Evolutionary conservation across 306 rosid genomes (phyloP), one percentile per base, ranked within the genome.

Genomic region (Rosa lucieae): DNA sequence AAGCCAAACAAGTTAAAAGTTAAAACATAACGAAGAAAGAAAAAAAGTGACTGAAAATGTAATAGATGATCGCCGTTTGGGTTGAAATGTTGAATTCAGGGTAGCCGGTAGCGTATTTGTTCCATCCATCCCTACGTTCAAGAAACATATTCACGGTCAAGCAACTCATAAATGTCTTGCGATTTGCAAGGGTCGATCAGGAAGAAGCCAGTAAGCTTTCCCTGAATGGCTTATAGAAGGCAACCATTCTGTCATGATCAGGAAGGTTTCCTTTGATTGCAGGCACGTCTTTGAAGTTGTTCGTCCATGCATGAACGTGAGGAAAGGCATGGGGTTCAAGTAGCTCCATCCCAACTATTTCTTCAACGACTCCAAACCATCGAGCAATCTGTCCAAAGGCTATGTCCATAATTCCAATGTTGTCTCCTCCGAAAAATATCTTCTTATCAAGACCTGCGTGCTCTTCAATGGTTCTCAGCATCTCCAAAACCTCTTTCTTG

Each of bases 381-480:
- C 49, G 58, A 39, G 70, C 74, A 21, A 79, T 20, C 47, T 48
- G 5, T 18, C 83, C 86, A 42, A 74, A 44, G 10, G 83, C 76
- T 8, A 71, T 70, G 78, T 83, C 86, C 71, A 79, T 58, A 32
- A 83, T 79, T 21, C 81, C 81, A 32, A 83, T 75, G 21, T 43
- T 62, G 44, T 83, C 80, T 21, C 75, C 80, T 9, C 83, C 86
- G 5, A 79, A 83, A 70, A 49, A 61, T 63, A 62, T 80, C 46
- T 63, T 77, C 53, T 79, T 77, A 1, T 85, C 86, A 13, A 89
- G 12, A 1, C n/a, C 10, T 6, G 76, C 62, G 18, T 82, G 81
- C 43, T 82, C 83, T 55, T 87, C 92, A 5, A 79, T 17, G 3
- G 83, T 63, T 70, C 13, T 29, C 1, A 87, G 80, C 74, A 70